Evolutionary conservation across 2,329 filamentous ascomycete genomes (phyloP), one percentile per base, ranked within the genome.

Genomic region (Arthrobotrys musiformis): DNA sequence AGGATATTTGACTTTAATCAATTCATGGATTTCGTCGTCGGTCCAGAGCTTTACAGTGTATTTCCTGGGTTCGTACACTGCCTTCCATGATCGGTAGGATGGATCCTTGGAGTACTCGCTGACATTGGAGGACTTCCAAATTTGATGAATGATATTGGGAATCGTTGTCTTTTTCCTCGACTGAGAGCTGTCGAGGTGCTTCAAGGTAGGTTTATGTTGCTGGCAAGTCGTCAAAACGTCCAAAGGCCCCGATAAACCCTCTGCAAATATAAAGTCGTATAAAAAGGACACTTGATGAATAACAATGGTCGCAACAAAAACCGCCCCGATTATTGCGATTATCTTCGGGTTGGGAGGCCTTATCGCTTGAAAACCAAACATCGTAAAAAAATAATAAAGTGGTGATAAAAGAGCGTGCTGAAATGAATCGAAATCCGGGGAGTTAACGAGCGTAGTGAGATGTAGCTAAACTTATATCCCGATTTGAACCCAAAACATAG

Each of bases 41-140:
- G 79, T 76, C 79, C 79, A 80, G 11, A 80, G 70, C 26, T 79
- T 80, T 11, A 80, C 68, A 1, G 75, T 79, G 70, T 80, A 80
- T 28, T 69, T 73, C 24, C 54, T 17, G 26, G 66, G 79, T 50
- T 70, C 56, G 19, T 46, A 69, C 19, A 58, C 61, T 9, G 37
- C 26, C 33, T 68, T 70, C 68, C 63, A 79, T 40, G 22, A 61
- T 15, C 30, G 44, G 19, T 42, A 35, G 13, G 69, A 68, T 35
- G 74, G 62, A 11, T 62, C 44, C 9, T 30, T 56, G 17, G 76
- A 24, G 35, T 79, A 79, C 4, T 61, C 72, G 42, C 30, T 64
- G n/a, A 78, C 22, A 30, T 79, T 48, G 26, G 46, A 60, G 9
- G 42, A 67, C 42, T 79, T 79, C 79, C 79, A 79, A 11, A 79